Percentiles rank a stretch among this genome's conserved stretches.
phyloP scores from a whole-genome alignment of 257 asterid species.

The Thymus mandschuricus region DNA sequence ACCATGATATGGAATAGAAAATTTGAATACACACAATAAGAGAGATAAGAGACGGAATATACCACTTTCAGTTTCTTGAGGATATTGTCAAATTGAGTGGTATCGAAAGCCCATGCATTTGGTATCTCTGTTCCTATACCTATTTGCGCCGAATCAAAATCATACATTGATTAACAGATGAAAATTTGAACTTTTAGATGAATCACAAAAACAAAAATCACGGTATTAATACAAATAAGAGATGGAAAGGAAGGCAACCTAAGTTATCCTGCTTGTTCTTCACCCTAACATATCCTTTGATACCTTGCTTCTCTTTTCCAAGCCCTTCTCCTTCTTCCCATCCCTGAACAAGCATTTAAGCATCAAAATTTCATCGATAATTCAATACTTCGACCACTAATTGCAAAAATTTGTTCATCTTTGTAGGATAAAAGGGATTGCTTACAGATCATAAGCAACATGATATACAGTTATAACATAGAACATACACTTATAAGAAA shows the following conservation, averaged over 20 bases:
- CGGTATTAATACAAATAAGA: background rate
- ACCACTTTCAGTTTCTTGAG: conserved; percentile 95
- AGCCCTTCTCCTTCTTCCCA: conserved; percentile 99
- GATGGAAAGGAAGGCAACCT: conserved; percentile 47
- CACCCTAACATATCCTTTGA: conserved; percentile 87
- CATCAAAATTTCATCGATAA: conserved; percentile 11
- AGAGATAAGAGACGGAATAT: conserved; percentile 24
- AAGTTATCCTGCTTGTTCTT: conserved; percentile 87
- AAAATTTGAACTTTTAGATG: background rate
- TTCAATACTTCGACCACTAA: background rate
- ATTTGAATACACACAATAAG: background rate
- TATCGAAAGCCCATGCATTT: conserved; percentile 95
- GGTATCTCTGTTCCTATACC: conserved; percentile 88
- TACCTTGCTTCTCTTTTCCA: conserved; percentile 96
- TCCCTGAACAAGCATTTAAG: conserved; percentile 53
- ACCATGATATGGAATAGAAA: background rate
- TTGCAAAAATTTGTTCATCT: background rate
- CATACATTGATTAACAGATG: conserved; percentile 3
- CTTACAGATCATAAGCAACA: background rate
- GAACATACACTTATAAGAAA: background rate
- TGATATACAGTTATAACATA: background rate
- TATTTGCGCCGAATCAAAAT: conserved; percentile 32
- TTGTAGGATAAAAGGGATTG: background rate
- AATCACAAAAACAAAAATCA: background rate
- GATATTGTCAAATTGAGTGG: conserved; percentile 89